Percentiles rank a stretch among this genome's conserved stretches.
Conservation (phyloP, 2,329 filamentous ascomycete genomes). For the Ascochyta koolunga region DNA sequence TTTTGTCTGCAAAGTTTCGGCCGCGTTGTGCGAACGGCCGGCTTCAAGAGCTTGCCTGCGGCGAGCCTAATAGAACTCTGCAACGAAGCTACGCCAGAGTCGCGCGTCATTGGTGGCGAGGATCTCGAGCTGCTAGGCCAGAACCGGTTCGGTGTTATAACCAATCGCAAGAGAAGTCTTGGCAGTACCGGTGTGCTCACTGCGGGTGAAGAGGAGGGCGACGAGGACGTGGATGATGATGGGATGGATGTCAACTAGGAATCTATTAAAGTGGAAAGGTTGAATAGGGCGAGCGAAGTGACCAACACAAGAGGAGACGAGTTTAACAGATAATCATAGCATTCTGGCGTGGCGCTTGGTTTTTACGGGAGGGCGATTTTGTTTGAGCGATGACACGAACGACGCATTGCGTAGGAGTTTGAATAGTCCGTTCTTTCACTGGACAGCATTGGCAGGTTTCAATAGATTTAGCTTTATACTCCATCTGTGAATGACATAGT, state of each 20-base stretch:
- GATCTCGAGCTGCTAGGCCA: conserved; percentile 71
- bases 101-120: conserved; percentile 86
- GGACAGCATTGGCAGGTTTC: background rate
- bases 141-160: conserved; percentile 48
- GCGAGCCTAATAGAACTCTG: conserved; percentile 86
- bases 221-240: conserved; percentile 52
- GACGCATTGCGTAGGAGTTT: conserved; percentile 13
- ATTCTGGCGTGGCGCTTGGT: conserved; percentile 18
- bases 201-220: conserved; percentile 51
- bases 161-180: conserved; percentile 52
- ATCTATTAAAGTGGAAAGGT: background rate
- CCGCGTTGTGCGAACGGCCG: conserved; percentile 84
- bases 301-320: background rate
- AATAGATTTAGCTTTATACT: background rate
- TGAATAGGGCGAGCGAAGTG: no score
- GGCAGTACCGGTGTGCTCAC: conserved; percentile 46
- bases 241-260: conserved; percentile 50
- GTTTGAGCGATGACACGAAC: background rate
- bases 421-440: background rate
- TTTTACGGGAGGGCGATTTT: background rate
- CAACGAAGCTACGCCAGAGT: conserved; percentile 91
- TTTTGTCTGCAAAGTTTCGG: conserved; percentile 97
- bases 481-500: background rate
- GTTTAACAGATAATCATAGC: conserved; percentile 1
- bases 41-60: conserved; percentile 81